Evolutionary conservation across 352 stramenopile species (phyloP).

Genomic region (Globisporangium acanthophoron): DNA sequence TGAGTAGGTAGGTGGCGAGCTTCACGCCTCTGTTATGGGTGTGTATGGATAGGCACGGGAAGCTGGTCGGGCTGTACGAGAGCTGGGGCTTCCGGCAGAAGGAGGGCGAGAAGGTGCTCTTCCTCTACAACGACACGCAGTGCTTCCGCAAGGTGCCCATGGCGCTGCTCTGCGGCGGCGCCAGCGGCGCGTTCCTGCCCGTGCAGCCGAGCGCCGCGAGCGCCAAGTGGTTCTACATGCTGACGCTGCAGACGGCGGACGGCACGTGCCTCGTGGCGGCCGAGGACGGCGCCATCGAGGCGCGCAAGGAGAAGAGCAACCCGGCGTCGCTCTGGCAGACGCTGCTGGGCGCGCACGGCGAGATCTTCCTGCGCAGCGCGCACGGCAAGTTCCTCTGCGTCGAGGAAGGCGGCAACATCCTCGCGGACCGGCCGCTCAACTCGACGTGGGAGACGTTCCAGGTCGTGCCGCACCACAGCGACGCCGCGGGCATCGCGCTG

Average conservation of each 20-base stretch:
- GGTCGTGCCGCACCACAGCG: constrained; percentile 51
- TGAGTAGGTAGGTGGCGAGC: no score
- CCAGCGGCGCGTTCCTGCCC: constrained; percentile 28
- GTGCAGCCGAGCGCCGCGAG: constrained; percentile 26
- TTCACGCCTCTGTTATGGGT: neutral
- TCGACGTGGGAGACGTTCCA: constrained; percentile 89
- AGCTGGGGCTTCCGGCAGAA: constrained; percentile 60
- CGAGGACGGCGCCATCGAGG: constrained; percentile 58
- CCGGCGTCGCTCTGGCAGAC: constrained; percentile 69
- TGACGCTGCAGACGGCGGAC: constrained; percentile 55
- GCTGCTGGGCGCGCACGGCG: constrained; percentile 40
- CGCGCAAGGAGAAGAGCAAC: constrained; percentile 17
- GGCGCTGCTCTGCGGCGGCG: constrained; percentile 37
- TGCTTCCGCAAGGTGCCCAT: constrained; percentile 85
- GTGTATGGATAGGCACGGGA: constrained; percentile 23
- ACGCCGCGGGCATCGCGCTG: constrained; percentile 48
- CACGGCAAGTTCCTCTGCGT: constrained; percentile 85
- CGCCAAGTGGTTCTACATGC: constrained; percentile 67
- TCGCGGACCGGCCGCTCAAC: constrained; percentile 64
- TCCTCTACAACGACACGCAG: constrained; percentile 82
- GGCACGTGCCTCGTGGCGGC: constrained; percentile 63
- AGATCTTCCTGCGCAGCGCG: constrained; percentile 68
- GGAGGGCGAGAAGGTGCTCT: constrained; percentile 55
- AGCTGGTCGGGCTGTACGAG: constrained; percentile 67
- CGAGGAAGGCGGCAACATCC: constrained; percentile 62